These are phyloP conservation scores for Pachysandra terminalis DNA, from an alignment of 164 flowering plant genomes.

Conservation along the genomic window DNA sequence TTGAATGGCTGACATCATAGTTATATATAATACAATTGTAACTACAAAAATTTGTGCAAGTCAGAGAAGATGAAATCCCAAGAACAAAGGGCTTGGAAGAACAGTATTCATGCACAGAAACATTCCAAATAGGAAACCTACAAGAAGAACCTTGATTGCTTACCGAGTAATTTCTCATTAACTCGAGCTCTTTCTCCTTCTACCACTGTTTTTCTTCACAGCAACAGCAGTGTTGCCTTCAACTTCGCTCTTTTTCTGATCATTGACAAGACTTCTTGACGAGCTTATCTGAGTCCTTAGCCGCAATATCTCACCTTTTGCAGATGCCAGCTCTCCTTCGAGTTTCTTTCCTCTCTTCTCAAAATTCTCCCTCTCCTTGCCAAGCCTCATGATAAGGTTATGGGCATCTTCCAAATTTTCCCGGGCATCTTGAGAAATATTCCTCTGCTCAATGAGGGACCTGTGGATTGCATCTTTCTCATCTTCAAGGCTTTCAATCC, in stretches of 20 bases:
- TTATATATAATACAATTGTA: no score
- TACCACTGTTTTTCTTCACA: conserved; percentile 36
- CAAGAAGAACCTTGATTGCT: conserved; percentile 1
- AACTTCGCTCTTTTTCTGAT: conserved; percentile 18
- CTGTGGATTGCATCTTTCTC: conserved; percentile 53
- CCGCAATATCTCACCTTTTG: conserved; percentile 80
- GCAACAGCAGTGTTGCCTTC: conserved; percentile 25
- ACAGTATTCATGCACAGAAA: not conserved
- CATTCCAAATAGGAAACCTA: not conserved
- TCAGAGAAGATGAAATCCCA: no score
- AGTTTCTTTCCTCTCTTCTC: conserved; percentile 64
- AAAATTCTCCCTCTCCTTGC: conserved; percentile 66
- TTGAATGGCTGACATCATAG: no score
- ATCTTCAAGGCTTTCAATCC: conserved; percentile 46
- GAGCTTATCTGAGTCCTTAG: conserved; percentile 49
- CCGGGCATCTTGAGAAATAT: conserved; percentile 41
- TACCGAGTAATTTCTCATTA: conserved; percentile 13
- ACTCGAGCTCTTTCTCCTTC: conserved; percentile 45
- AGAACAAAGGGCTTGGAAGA: no score
- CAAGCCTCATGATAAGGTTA: conserved; percentile 59
- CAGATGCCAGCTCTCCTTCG: conserved; percentile 66
- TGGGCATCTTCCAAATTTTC: conserved; percentile 90
- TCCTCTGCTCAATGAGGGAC: conserved; percentile 57
- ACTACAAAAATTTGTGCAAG: no score
- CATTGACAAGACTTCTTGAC: conserved; percentile 26